Evolutionary conservation across 495 filamentous ascomycete species (phyloP).

Genomic region (Hyaloscypha finlandica): DNA sequence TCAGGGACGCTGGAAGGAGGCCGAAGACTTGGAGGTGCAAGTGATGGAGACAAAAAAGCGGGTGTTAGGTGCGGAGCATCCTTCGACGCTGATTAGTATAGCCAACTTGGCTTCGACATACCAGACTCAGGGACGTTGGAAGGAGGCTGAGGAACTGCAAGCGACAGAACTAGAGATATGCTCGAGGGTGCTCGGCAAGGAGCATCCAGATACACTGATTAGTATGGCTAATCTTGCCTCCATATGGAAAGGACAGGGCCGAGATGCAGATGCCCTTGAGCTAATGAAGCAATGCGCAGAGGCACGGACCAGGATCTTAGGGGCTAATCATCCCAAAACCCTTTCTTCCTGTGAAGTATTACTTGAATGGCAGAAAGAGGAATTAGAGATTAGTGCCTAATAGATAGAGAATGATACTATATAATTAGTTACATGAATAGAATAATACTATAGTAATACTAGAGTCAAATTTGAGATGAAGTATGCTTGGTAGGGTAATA

Average conservation of each 20-base stretch:
- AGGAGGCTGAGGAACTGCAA: not conserved
- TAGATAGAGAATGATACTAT: slow-evolving; percentile 15
- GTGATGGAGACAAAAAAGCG: too few species aligned
- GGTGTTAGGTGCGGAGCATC: not conserved
- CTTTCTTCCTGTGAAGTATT: slow-evolving; percentile 11
- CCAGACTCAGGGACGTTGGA: slow-evolving; percentile 3
- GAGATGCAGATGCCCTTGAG: slow-evolving; percentile 15
- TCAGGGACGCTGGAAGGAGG: too few species aligned
- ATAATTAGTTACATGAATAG: slow-evolving; percentile 6
- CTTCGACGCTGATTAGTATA: not conserved
- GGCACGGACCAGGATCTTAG: slow-evolving; percentile 15
- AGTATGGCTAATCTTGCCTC: slow-evolving; percentile 12
- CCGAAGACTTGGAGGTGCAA: too few species aligned
- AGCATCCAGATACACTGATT: slow-evolving; percentile 2
- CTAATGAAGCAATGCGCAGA: slow-evolving; percentile 20
- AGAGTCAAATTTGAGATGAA: slow-evolving; percentile 13
- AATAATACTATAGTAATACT: not conserved
- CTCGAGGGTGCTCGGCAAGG: slow-evolving; percentile 2
- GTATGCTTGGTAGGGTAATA: not conserved
- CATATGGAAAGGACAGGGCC: slow-evolving; percentile 4
- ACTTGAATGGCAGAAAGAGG: slow-evolving; percentile 12
- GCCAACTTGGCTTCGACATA: not conserved
- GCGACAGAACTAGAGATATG: not conserved
- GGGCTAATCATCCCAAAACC: slow-evolving; percentile 14
- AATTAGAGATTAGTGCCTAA: slow-evolving; percentile 18